A percentile compares a stretch with the other conserved stretches of the same genome.
Evolutionary conservation across 2,329 filamentous ascomycete genomes (phyloP).

Genomic region (Teratosphaeria epicoccoides): DNA sequence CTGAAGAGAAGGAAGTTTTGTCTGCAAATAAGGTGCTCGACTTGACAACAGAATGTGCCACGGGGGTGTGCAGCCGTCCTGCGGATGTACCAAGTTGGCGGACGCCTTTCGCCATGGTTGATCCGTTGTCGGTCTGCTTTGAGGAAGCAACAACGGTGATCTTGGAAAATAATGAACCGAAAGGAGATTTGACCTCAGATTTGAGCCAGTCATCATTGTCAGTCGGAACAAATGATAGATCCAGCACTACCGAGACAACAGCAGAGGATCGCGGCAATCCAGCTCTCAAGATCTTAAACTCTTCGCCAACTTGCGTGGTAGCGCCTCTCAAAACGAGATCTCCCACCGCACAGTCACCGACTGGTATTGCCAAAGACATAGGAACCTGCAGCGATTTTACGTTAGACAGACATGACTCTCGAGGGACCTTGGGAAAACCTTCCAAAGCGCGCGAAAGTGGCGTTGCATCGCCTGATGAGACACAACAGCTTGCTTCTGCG

Average conservation of each 20-base stretch:
- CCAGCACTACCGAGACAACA: neutral
- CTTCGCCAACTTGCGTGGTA: neutral
- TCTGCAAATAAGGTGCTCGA: neutral
- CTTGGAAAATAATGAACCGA: neutral
- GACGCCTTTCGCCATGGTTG: neutral
- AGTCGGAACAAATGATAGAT: neutral
- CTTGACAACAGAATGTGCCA: neutral
- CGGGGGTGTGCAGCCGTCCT: too few species aligned
- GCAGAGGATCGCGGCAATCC: neutral
- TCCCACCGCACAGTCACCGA: neutral
- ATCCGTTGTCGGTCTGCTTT: slow-evolving; percentile 4
- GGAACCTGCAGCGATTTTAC: neutral
- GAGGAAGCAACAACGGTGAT: slow-evolving; percentile 5
- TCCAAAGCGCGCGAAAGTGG: neutral
- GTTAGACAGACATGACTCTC: neutral
- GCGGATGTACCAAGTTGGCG: neutral
- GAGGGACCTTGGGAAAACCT: neutral
- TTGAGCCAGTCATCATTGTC: neutral
- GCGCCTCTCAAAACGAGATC: neutral
- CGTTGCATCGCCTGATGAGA: neutral
- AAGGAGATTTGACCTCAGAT: too few species aligned
- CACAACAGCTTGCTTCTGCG: neutral
- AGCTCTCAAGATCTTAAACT: neutral
- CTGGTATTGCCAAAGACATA: too few species aligned
- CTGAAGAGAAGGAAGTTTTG: slow-evolving; percentile 2